Base-by-base conservation (phyloP, 129 eudicot genomes). In the Flaveria linearis region DNA sequence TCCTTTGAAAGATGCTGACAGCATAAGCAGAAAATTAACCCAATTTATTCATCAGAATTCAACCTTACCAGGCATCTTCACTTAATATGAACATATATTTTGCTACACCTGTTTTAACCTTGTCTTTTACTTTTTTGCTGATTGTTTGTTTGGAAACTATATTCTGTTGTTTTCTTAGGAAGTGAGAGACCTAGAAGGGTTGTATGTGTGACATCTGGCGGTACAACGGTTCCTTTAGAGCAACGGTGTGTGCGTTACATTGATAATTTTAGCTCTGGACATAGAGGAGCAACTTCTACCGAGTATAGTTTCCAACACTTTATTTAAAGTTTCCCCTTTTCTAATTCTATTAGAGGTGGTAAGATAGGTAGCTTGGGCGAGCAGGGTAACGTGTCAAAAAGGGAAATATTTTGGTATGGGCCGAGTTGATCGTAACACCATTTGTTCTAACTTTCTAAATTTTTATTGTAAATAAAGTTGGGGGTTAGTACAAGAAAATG, bases 211-310 rank as follows among this genome's bases (percentile, higher is more conserved):
- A 95, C 99, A 18, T 95, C 99, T 55, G 99, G 99, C 9, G 99
- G 99, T 22, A 95, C 97, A 65, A 95, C 97, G 45, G 99, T 95
- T 76, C 97, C 99, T 15, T 76, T 95, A 81, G 99, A 95, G 84
- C 91, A 87, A 72, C 86, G 97, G 5, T 95, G 99, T 78, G 99
- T 95, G 64, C 99, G 99, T 70, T 91, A 87, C 83, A 95, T 95
- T 73, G 99, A 95, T 78, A 95, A 95, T 81, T 95, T 95, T 77
- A 89, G 96, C 79, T 95, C 99, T 22, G 99, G 99, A 70, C 97
- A 91, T 76, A 87, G 99, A 87, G 99, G 99, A 84, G 93, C 99
- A 69, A 84, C 99, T 25, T 95, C 99, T 72, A 87, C 97, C 39
- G 99, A 95, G 99, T 95, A 95, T 36, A 72, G 12, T 15, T 33